These are phyloP conservation scores for Monotropa hypopitys DNA, from an alignment of 179 eudicot species.

Conservation along the genomic window DNA sequence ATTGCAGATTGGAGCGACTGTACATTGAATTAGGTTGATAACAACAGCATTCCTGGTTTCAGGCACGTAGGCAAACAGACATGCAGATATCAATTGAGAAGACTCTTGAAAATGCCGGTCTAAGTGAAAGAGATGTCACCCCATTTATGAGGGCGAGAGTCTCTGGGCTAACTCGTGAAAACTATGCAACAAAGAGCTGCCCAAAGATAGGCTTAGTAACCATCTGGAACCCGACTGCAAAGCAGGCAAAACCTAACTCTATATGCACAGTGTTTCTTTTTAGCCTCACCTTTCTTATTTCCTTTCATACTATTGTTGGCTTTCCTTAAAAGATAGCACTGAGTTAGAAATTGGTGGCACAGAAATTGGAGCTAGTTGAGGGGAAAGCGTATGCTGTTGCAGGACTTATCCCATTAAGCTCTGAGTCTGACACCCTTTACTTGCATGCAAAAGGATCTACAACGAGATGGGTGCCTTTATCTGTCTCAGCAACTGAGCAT, in stretches of 20 bases:
- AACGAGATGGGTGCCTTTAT: slow-evolving; percentile 56
- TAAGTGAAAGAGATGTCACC: slow-evolving; percentile 62
- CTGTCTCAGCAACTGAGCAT: slow-evolving; percentile 29
- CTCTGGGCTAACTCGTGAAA: slow-evolving; percentile 44
- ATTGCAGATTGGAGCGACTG: background rate
- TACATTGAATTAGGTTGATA: slow-evolving; percentile 3
- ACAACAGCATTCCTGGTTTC: slow-evolving; percentile 10
- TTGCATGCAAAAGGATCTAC: slow-evolving; percentile 74
- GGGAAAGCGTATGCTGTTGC: slow-evolving; percentile 63
- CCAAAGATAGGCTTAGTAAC: slow-evolving; percentile 59
- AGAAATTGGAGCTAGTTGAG: slow-evolving; percentile 65
- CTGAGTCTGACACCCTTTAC: slow-evolving; percentile 44
- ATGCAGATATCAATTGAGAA: slow-evolving; percentile 55
- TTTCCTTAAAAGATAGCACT: slow-evolving; percentile 5
- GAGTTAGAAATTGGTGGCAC: slow-evolving; percentile 10
- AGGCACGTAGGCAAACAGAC: slow-evolving; percentile 62
- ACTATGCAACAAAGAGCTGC: slow-evolving; percentile 13
- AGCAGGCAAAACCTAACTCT: slow-evolving; percentile 38
- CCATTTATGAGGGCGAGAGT: slow-evolving; percentile 80
- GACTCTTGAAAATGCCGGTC: slow-evolving; percentile 63
- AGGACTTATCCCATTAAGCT: slow-evolving; percentile 58
- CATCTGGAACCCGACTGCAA: slow-evolving; percentile 84
- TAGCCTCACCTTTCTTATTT: background rate
- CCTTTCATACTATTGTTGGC: background rate
- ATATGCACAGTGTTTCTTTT: background rate